phyloP scores from a whole-genome alignment of 2,329 filamentous ascomycete species.

The Colletotrichum agaves region DNA sequence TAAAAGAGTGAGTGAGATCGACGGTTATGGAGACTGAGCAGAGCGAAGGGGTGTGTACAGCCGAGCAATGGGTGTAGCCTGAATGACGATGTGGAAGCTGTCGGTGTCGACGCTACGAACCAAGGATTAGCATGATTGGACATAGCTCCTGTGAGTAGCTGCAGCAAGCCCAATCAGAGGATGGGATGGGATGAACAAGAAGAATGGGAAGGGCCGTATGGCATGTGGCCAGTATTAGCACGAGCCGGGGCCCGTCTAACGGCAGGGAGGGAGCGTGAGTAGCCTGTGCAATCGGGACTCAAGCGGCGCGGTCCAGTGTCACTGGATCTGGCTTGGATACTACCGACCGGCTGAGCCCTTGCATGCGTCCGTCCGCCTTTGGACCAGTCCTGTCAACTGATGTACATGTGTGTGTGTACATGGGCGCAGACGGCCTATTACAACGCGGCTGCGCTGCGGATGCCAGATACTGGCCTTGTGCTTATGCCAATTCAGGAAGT shows the following conservation, averaged over 20 bases:
- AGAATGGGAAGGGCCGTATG: constrained; percentile 28
- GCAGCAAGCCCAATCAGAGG: constrained; percentile 35
- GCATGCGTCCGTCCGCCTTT: constrained; percentile 35
- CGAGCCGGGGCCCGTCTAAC: constrained; percentile 33
- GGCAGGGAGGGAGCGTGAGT: constrained; percentile 36
- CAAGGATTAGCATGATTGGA: constrained; percentile 38
- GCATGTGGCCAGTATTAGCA: constrained; percentile 36
- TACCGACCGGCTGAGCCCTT: constrained; percentile 39
- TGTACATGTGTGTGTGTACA: constrained; percentile 3
- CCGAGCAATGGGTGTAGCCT: not conserved
- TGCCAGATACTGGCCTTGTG: not conserved
- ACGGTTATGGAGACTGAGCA: too few relatives aligned
- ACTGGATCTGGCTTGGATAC: constrained; percentile 37
- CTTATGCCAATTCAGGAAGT: not conserved
- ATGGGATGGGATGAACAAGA: constrained; percentile 31
- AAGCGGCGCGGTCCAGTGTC: constrained; percentile 34
- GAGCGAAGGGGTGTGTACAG: constrained; percentile 6
- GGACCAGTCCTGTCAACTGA: constrained; percentile 28
- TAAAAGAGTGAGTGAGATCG: not conserved
- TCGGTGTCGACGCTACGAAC: constrained; percentile 31
- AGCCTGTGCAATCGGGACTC: constrained; percentile 36
- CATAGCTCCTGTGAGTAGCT: constrained; percentile 35
- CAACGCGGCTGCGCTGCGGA: not conserved
- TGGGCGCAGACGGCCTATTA: constrained; percentile 3
- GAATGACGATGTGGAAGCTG: not conserved